Evolutionary conservation across 495 filamentous ascomycete species (phyloP).

Genomic region (Hypoxylon subgilvum): DNA sequence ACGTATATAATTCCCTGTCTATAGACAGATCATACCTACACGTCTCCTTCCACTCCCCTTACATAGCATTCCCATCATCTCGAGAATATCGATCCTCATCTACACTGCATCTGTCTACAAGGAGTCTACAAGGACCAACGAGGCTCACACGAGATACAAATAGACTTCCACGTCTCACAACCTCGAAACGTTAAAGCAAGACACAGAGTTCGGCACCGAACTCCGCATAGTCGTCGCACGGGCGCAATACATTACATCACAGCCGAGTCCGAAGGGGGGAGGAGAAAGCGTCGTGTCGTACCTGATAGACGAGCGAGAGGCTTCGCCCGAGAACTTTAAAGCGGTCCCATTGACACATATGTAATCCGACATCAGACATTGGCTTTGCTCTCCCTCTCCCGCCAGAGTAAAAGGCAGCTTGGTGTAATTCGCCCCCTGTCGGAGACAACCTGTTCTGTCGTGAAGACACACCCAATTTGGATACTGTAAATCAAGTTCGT

Average conservation of each 20-base stretch:
- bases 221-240: conserved; percentile 6
- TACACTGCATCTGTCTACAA: too few relatives aligned
- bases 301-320: background rate
- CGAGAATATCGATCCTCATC: too few relatives aligned
- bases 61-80: too few relatives aligned
- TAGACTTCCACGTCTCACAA: conserved; percentile 8
- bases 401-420: background rate
- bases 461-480: too few relatives aligned
- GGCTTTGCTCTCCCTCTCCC: background rate
- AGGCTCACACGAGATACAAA: background rate
- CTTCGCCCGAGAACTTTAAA: conserved; percentile 6
- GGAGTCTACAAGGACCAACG: too few relatives aligned
- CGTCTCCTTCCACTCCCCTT: too few relatives aligned
- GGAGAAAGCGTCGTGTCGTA: background rate
- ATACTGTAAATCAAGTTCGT: too few relatives aligned
- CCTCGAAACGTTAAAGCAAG: conserved; percentile 15
- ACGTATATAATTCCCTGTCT: too few relatives aligned
- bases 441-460: background rate
- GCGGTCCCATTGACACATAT: conserved; percentile 4
- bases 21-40: too few relatives aligned
- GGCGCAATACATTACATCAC: conserved; percentile 16
- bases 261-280: background rate
- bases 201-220: conserved; percentile 10
- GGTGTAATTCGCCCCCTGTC: background rate
- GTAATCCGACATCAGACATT: background rate